Base-by-base conservation (phyloP, 306 rosid species). In the Rosa persica region DNA sequence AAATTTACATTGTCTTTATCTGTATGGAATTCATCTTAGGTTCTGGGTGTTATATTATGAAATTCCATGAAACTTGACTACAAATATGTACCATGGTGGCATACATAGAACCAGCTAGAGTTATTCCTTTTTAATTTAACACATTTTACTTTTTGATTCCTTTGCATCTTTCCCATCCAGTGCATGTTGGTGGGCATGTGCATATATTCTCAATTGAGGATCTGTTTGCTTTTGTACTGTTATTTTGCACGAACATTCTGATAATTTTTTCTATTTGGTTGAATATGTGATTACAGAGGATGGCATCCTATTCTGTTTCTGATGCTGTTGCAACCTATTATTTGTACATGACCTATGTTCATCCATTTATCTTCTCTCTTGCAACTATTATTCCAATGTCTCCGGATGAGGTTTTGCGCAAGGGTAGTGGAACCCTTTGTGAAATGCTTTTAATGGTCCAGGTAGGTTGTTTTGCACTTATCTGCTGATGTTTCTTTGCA, bases 401-500 rank as follows among this genome's bases (percentile, higher is more conserved):
- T 81, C 98, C 98, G 42, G 98, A 95, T 78, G 98, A 95, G 90
- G 98, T 95, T 82, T 89, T 95, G 89, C 98, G 98, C 78, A 95
- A 95, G 85, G 98, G 98, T 79, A 92, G 97, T 84, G 98, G 98
- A 85, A 94, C 98, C 73, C 97, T 94, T 57, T 94, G 98, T 84
- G 98, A 95, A 87, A 95, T 95, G 98, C 96, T 95, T 89, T 91
- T 95, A 64, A 95, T 95, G 96, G 98, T 95, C 75, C 88, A 95
- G 98, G 98, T 95, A 74, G 62, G 93, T 72, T 85, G 46, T 67
- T 54, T 12, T 64, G 73, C 82, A 73, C 77, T 48, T 19, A 70
- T 4, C 16, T 57, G 23, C 54, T 78, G 40, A 78, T 67, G 66
- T 76, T 78, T 40, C 42, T 79, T 58, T 55, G 72, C 73, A 67